Conservation (phyloP, 2,329 filamentous ascomycete species). For the Rhinocladiella similis region DNA sequence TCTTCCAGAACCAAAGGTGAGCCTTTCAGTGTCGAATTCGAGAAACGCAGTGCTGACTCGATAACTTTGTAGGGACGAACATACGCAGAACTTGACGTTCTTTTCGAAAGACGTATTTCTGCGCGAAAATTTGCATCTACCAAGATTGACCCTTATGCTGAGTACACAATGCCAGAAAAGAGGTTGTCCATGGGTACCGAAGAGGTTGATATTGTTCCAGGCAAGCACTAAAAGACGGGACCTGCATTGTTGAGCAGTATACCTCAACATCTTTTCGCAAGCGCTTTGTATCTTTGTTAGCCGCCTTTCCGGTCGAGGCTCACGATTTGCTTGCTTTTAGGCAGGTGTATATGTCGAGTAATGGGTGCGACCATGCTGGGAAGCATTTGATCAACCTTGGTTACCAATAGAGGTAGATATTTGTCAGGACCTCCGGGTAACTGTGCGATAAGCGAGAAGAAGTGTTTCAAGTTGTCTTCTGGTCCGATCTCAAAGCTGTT, state of each 20-base stretch:
- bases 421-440: slow-evolving; percentile 71
- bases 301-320: too few species aligned
- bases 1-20: slow-evolving; percentile 42
- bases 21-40: not conserved
- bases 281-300: too few species aligned
- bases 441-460: slow-evolving; percentile 65
- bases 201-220: not conserved
- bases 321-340: not conserved
- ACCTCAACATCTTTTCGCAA: too few species aligned
- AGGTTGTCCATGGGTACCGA: not conserved
- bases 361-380: slow-evolving; percentile 39
- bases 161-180: not conserved
- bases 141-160: slow-evolving; percentile 29
- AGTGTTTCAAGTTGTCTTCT: slow-evolving; percentile 70
- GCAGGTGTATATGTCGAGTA: not conserved
- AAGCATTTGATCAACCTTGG: slow-evolving; percentile 71
- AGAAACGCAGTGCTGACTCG: too few species aligned
- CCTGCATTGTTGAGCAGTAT: not conserved
- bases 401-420: slow-evolving; percentile 74
- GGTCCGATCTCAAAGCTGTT: slow-evolving; percentile 67
- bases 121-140: slow-evolving; percentile 39
- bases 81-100: slow-evolving; percentile 42
- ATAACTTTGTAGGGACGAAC: slow-evolving; percentile 29
- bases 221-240: not conserved
- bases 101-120: slow-evolving; percentile 40